These are phyloP conservation scores for Fusarium euwallaceae DNA, from an alignment of 2,329 filamentous ascomycete genomes.

Conservation along the genomic window DNA sequence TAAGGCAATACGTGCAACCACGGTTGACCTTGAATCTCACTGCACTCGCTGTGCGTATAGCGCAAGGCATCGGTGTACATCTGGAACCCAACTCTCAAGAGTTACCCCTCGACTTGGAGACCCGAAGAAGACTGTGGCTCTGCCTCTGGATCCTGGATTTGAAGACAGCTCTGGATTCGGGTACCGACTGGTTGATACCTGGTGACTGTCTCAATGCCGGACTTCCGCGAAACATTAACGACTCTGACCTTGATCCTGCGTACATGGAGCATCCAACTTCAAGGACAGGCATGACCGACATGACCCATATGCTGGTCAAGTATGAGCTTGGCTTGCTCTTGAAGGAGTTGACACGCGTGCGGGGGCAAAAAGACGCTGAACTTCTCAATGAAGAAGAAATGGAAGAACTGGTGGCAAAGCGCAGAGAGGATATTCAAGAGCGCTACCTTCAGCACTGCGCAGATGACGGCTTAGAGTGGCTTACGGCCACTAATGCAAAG, in stretches of 20 bases:
- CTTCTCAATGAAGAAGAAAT: constrained; percentile 1
- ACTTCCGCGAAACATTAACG: constrained; percentile 23
- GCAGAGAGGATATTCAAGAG: constrained; percentile 11
- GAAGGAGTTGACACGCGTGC: not conserved
- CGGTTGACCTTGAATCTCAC: constrained; percentile 18
- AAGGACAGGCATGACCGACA: constrained; percentile 26
- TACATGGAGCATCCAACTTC: not conserved
- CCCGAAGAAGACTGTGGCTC: constrained; percentile 22
- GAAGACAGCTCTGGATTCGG: constrained; percentile 16
- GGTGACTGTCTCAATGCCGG: not conserved
- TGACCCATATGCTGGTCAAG: constrained; percentile 18
- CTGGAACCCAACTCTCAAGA: not conserved
- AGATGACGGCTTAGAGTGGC: constrained; percentile 12
- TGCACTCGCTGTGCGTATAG: constrained; percentile 20
- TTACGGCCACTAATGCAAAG: constrained; percentile 11
- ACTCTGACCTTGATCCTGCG: constrained; percentile 13
- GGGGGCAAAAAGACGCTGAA: not conserved
- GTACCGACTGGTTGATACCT: constrained; percentile 11
- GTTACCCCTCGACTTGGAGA: constrained; percentile 12
- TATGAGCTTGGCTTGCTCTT: constrained; percentile 15
- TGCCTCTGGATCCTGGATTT: constrained; percentile 21
- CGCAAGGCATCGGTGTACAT: constrained; percentile 17
- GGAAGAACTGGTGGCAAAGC: not conserved
- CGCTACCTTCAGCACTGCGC: constrained; percentile 8
- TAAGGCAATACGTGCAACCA: constrained; percentile 9